Evolutionary conservation across 1,139 yeast genomes (phyloP).

Genomic region (Arxiozyma telluris): DNA sequence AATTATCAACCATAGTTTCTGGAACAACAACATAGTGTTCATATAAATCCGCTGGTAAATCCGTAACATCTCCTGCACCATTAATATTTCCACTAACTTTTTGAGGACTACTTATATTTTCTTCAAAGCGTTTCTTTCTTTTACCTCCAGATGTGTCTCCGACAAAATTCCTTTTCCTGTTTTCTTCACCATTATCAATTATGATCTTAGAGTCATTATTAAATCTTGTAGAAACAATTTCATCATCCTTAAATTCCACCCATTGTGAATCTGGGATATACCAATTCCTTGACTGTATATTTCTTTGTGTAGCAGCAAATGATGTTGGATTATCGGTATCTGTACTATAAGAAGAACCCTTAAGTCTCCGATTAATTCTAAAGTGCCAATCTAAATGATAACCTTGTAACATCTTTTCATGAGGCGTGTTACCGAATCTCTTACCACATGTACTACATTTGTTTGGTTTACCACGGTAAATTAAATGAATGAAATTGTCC

Average conservation of each 20-base stretch:
- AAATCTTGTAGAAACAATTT: slow-evolving; percentile 33
- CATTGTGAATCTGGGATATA: slow-evolving; percentile 67
- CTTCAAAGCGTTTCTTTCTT: neutral
- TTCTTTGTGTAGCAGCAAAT: slow-evolving; percentile 22
- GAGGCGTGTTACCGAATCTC: slow-evolving; percentile 57
- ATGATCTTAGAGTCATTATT: neutral
- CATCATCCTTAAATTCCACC: slow-evolving; percentile 65
- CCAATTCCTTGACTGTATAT: slow-evolving; percentile 69
- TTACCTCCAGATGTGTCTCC: neutral
- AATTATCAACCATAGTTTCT: slow-evolving; percentile 54
- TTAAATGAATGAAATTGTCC: slow-evolving; percentile 22
- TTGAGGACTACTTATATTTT: neutral
- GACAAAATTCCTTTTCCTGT: neutral
- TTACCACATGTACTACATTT: slow-evolving; percentile 90
- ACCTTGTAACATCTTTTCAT: slow-evolving; percentile 48
- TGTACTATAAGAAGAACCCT: slow-evolving; percentile 36
- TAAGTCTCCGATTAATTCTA: slow-evolving; percentile 73
- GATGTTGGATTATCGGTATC: slow-evolving; percentile 25
- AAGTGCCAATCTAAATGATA: slow-evolving; percentile 94
- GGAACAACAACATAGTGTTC: slow-evolving; percentile 57
- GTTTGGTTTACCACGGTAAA: slow-evolving; percentile 45
- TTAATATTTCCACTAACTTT: neutral
- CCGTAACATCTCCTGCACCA: neutral
- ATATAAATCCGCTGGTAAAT: neutral
- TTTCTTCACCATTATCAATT: slow-evolving; percentile 8